Evolutionary conservation across 2,329 filamentous ascomycete genomes (phyloP), one percentile per base, ranked within the genome.

Genomic region (Alternaria viburni): DNA sequence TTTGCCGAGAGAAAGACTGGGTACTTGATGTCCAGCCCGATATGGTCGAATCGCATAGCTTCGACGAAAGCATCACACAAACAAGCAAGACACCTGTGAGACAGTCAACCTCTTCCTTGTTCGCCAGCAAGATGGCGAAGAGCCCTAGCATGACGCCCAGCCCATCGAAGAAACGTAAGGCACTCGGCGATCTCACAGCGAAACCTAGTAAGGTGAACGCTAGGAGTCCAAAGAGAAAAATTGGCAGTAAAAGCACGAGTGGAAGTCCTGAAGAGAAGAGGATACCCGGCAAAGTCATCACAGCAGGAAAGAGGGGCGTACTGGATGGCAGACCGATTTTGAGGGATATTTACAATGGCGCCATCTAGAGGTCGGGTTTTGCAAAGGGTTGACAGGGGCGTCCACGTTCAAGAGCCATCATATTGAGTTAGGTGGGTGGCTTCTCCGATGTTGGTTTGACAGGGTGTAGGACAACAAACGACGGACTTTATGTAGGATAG

Each of bases 1-100:
- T 98, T 44, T 95, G 97, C 84, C 91, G 94, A 68, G 83, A 86
- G 59, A 88, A 87, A 56, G 83, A 86, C n/a, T 98, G 96, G 94
- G 84, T 93, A 15, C 90, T 93, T 69, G 87, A 97, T 69, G 77
- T 98, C 54, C 88, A 88, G 0, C 76, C 77, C 2, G 84, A 87
- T 11, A 91, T 91, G 47, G 77, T 91, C 8, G 88, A 90, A 10
- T 86, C 83, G 28, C 93, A 97, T 80, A 77, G 82, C 44, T 94
- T 93, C 67, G 89, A 90, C 50, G 87, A 89, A 19, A 77, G 81
- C 4, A 68, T 69, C 21, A 87, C 86, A 44, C 75, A 77, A 32
- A 74, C 69, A 4, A 54, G 54, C 3, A 72, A 69, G 30, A 70
- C 66, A 10, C 66, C 66, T 8, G 57, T 55, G 15, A 59, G 58